A percentile compares a stretch with the other conserved stretches of the same genome.
phyloP scores from a whole-genome alignment of 176 grass and related monocot species.

The Musa beccarii region DNA sequence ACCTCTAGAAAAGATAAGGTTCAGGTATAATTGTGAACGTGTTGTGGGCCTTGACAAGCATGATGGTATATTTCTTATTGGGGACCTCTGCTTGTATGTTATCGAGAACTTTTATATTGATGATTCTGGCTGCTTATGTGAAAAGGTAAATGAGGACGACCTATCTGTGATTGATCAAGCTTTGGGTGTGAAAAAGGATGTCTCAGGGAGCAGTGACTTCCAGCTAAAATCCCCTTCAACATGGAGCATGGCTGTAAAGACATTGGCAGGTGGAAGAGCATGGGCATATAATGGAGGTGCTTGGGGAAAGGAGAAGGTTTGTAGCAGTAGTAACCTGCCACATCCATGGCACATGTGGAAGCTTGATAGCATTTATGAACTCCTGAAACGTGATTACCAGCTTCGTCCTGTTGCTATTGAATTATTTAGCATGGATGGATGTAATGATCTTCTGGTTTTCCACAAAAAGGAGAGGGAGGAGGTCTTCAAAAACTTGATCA shows the following conservation, averaged over 20 bases:
- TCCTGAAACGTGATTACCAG: conserved; percentile 95
- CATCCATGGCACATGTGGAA: conserved; percentile 99
- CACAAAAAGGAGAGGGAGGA: conserved; percentile 98
- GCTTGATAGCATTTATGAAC: conserved; percentile 89
- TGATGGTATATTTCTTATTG: conserved; percentile 95
- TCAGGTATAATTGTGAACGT: conserved; percentile 89
- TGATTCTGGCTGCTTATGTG: conserved; percentile 73
- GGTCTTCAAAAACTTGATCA: conserved; percentile 79
- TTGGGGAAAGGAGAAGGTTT: conserved; percentile 94
- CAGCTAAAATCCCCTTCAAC: conserved; percentile 61
- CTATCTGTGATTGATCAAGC: conserved; percentile 97
- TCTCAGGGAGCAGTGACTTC: conserved; percentile 63
- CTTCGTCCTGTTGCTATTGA: conserved; percentile 90
- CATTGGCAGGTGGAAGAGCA: conserved; percentile 79
- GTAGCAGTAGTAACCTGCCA: conserved; percentile 61
- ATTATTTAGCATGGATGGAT: conserved; percentile 98
- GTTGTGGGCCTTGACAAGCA: conserved; percentile 91
- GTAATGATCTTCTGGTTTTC: conserved; percentile 97
- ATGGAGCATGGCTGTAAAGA: conserved; percentile 38
- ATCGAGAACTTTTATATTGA: conserved; percentile 99
- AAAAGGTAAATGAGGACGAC: conserved; percentile 83
- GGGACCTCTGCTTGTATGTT: conserved; percentile 88
- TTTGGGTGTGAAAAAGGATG: conserved; percentile 93
- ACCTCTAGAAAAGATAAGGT: conserved; percentile 81
- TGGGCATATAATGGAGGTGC: conserved; percentile 93